phyloP scores from a whole-genome alignment of 164 flowering plant genomes.

The Berberis vulgaris region DNA sequence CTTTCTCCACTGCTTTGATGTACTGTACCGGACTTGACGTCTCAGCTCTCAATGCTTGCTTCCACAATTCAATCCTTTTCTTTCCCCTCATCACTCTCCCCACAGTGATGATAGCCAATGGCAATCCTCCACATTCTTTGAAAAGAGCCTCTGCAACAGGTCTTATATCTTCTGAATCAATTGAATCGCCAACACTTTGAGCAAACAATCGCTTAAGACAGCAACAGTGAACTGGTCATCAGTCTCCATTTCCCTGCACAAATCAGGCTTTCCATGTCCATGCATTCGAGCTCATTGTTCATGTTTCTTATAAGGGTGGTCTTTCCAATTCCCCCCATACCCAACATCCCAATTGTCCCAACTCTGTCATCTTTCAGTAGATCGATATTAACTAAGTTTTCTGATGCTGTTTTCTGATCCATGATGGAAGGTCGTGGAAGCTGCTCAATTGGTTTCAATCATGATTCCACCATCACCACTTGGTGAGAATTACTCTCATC shows the following conservation, averaged over 20 bases:
- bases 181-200: constrained; percentile 5
- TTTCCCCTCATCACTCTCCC: constrained; percentile 13
- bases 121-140: constrained; percentile 21
- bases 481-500: too few species aligned
- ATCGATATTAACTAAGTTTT: background rate
- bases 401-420: too few species aligned
- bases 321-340: constrained; percentile 24
- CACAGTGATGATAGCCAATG: constrained; percentile 15
- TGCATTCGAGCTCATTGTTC: background rate
- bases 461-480: too few species aligned
- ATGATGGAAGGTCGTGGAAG: too few species aligned
- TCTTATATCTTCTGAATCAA: background rate
- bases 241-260: constrained; percentile 10
- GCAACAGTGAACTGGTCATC: constrained; percentile 1
- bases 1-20: background rate
- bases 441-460: too few species aligned
- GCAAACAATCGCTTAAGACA: constrained; percentile 11
- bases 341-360: constrained; percentile 13
- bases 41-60: constrained; percentile 2
- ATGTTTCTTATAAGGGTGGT: constrained; percentile 13
- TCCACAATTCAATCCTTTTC: constrained; percentile 5
- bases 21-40: background rate
- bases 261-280: constrained; percentile 1
- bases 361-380: constrained; percentile 8
- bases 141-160: constrained; percentile 5